Evolutionary conservation across 2,329 filamentous ascomycete genomes (phyloP).

Genomic region (Fusarium tjaetaba): DNA sequence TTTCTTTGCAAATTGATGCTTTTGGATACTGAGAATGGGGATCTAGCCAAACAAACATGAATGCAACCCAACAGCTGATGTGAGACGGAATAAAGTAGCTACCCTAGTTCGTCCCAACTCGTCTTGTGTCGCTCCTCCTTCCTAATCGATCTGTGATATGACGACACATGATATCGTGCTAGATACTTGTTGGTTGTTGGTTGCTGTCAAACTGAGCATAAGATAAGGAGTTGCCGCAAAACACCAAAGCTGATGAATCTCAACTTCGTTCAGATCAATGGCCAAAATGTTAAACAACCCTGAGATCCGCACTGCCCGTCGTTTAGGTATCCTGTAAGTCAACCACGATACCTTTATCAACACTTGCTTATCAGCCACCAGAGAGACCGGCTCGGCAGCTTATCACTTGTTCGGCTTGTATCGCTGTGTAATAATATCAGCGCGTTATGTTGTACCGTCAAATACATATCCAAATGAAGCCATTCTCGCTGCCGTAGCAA

Average conservation of each 20-base stretch:
- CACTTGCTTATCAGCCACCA: constrained; percentile 33
- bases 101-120: not conserved
- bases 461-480: not conserved
- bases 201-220: not conserved
- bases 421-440: constrained; percentile 57
- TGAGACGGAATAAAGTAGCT: not conserved
- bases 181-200: not conserved
- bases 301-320: constrained; percentile 32
- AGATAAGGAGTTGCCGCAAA: not conserved
- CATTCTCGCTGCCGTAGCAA: constrained; percentile 52
- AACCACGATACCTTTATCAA: not conserved
- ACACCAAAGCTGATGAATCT: not conserved
- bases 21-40: too few species aligned
- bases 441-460: constrained; percentile 51
- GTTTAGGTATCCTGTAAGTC: constrained; percentile 43
- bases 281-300: constrained; percentile 10
- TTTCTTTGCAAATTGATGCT: too few species aligned
- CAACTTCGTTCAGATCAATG: not conserved
- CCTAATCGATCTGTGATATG: not conserved
- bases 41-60: not conserved
- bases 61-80: not conserved
- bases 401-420: constrained; percentile 60
- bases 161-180: not conserved
- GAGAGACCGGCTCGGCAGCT: constrained; percentile 57
- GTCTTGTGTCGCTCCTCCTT: not conserved